phyloP scores from a whole-genome alignment of 2,329 filamentous ascomycete genomes.

The Botrytis elliptica region DNA sequence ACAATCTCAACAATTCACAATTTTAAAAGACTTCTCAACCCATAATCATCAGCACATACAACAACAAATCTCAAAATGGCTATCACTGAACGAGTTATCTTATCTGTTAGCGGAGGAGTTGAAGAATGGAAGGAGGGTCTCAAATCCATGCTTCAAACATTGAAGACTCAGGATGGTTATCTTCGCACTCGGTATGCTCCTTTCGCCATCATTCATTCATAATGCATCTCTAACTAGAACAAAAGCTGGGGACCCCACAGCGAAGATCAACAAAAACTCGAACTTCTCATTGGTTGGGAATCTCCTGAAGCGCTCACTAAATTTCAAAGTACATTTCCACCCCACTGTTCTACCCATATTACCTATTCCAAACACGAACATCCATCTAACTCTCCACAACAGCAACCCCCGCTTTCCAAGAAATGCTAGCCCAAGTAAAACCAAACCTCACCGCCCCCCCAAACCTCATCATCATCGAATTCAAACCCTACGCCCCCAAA shows the following conservation, averaged over 20 bases:
- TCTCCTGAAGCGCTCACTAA: conserved; percentile 28
- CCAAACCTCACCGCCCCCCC: conserved; percentile 32
- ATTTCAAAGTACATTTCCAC: conserved; percentile 25
- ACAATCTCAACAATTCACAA: not conserved
- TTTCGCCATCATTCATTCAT: too few relatives aligned
- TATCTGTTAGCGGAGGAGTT: conserved; percentile 34
- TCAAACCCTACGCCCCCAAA: conserved; percentile 36
- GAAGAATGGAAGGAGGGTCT: conserved; percentile 37
- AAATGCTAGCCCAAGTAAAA: conserved; percentile 27
- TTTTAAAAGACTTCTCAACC: not conserved
- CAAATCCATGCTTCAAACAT: conserved; percentile 35
- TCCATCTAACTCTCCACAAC: not conserved
- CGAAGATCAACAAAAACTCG: conserved; percentile 36
- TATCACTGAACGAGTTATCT: conserved; percentile 30
- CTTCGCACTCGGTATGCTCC: conserved; percentile 29
- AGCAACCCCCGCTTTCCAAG: conserved; percentile 5
- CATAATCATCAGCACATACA: not conserved
- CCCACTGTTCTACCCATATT: not conserved
- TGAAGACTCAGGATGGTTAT: conserved; percentile 35
- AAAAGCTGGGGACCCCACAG: conserved; percentile 35
- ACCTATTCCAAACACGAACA: not conserved
- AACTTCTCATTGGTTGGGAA: conserved; percentile 37
- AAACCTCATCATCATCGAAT: conserved; percentile 31
- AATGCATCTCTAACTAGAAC: not conserved
- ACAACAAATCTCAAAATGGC: conserved; percentile 26